Percentiles rank a stretch among this genome's conserved stretches.
Evolutionary conservation across 495 filamentous ascomycete genomes (phyloP).

Genomic region (Xylaria acuta): DNA sequence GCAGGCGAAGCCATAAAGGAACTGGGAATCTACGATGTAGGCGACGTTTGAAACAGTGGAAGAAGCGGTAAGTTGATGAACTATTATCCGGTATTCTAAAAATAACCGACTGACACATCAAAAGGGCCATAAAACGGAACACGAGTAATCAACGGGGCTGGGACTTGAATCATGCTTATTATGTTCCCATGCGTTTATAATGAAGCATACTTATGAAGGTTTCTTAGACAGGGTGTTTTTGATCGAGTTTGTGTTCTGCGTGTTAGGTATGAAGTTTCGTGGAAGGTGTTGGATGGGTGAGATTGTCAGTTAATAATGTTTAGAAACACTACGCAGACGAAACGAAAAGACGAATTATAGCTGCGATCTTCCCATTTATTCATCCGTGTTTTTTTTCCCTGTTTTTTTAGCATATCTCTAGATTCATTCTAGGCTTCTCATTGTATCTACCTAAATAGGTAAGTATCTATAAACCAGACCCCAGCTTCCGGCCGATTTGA

Average conservation of each 20-base stretch:
- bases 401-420: too few species aligned
- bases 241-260: background rate
- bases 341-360: background rate
- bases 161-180: background rate
- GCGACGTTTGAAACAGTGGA: slow-evolving; percentile 17
- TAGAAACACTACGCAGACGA: background rate
- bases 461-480: too few species aligned
- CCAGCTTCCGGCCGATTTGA: background rate
- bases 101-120: background rate
- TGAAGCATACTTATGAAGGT: background rate
- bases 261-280: too few species aligned
- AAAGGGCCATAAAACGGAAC: slow-evolving; percentile 8
- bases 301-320: background rate
- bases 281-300: too few species aligned
- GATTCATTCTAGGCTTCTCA: too few species aligned
- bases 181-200: too few species aligned
- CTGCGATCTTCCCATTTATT: background rate
- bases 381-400: background rate
- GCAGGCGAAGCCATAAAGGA: slow-evolving; percentile 26
- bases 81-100: slow-evolving; percentile 10
- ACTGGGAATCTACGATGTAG: slow-evolving; percentile 22
- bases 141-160: background rate
- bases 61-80: slow-evolving; percentile 21
- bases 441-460: too few species aligned
- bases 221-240: background rate